Base-by-base conservation (phyloP, 441 rosid genomes). In the Erodium texanum region DNA sequence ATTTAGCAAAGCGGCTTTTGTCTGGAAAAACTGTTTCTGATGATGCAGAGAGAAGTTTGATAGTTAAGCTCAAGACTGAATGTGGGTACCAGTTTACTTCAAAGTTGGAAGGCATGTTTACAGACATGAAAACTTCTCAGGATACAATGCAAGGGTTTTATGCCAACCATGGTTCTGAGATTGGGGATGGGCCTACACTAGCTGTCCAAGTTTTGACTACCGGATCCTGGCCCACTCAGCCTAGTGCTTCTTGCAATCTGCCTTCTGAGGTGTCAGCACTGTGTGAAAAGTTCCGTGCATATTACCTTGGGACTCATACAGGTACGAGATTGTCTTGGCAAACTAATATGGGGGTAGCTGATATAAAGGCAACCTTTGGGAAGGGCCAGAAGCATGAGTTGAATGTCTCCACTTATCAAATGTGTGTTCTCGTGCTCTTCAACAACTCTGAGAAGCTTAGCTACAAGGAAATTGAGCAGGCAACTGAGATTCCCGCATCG, bases 1-100 rank as follows among this genome's bases (percentile, higher is more conserved):
- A 45, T 45, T 45, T 45, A 45, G 52, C 52, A 45, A 45, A 45
- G 52, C 52, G 52, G 52, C 52, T 45, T 11, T 45, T 45, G 52
- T 45, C 52, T 45, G 52, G 52, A 45, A 45, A 45, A 45, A 45
- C 52, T 45, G 52, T 45, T 45, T 45, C 52, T 45, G 52, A 45
- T 45, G 52, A 45, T 45, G 52, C 52, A 15, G 52, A 45, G 52
- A 45, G 52, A 45, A 93, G 97, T 81, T 78, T 93, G 82, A 89
- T 93, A 29, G 97, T 89, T 70, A 93, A 93, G 77, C 96, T 93
- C 65, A 93, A 90, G 84, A 90, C 96, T 0, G 97, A 87, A 78
- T 93, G 96, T 78, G 98, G 98, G 4, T 90, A 90, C 70, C 97
- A 93, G 68, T 93, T 90, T 85, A 93, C 98, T 76, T 90, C 91